Percentiles rank a stretch among this genome's conserved stretches.
These are phyloP conservation scores for Protoeuglena noctilucae DNA, from an alignment of 139 green algal genomes.

Conservation along the genomic window DNA sequence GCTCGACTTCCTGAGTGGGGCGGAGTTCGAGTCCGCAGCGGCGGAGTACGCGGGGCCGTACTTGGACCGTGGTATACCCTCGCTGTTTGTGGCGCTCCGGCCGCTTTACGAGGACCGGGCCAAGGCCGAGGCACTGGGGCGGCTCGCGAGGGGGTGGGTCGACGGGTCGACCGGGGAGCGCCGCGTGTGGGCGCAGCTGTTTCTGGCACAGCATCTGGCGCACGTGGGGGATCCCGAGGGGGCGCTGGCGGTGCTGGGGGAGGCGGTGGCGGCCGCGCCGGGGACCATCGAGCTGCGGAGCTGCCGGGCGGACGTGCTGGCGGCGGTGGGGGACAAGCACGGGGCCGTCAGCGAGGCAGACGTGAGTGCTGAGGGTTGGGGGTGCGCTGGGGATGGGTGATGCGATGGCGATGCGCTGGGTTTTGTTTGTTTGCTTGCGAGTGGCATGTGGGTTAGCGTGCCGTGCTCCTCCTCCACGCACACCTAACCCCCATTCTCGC, in stretches of 20 bases:
- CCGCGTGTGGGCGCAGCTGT: conserved; percentile 55
- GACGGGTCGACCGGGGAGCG: conserved; percentile 16
- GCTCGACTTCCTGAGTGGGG: conserved; percentile 68
- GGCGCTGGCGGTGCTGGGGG: conserved; percentile 50
- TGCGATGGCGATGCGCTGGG: too few species aligned
- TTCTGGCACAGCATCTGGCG: conserved; percentile 65
- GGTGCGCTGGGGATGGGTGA: too few species aligned
- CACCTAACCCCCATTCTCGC: too few species aligned
- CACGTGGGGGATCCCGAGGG: conserved; percentile 28
- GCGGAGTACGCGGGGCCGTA: conserved; percentile 53
- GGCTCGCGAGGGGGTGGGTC: conserved; percentile 8
- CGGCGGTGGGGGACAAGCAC: conserved; percentile 33
- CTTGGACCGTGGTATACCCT: conserved; percentile 74
- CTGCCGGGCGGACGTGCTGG: conserved; percentile 9
- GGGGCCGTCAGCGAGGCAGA: conserved; percentile 44
- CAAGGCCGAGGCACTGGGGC: conserved; percentile 24
- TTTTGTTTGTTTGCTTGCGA: too few species aligned
- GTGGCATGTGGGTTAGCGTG: too few species aligned
- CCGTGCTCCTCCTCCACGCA: too few species aligned
- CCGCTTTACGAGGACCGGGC: conserved; percentile 49
- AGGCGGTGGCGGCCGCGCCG: conserved; percentile 43
- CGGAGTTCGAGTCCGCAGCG: conserved; percentile 45
- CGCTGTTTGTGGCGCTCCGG: conserved; percentile 78
- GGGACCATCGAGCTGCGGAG: conserved; percentile 60
- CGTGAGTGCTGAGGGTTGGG: too few species aligned